Conservation (phyloP, 2,329 filamentous ascomycete species). For the Arthroderma uncinatum region DNA sequence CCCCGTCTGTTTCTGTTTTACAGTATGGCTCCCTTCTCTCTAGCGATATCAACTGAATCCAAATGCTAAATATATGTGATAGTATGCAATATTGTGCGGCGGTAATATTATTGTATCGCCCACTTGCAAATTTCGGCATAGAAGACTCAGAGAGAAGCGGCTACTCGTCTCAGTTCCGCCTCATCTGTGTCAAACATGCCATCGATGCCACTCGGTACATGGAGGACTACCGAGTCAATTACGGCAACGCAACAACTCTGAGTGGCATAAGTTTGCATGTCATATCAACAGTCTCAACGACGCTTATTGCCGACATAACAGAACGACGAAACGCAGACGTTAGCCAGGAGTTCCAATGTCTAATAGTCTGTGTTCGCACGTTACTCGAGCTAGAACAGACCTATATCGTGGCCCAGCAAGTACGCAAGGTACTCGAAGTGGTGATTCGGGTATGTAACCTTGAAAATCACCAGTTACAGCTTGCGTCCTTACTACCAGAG, state of each 20-base stretch:
- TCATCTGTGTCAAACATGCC: conserved; percentile 12
- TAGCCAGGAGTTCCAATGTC: conserved; percentile 9
- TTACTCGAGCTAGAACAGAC: conserved; percentile 15
- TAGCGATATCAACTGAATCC: not conserved
- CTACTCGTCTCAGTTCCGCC: conserved; percentile 7
- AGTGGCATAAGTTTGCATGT: conserved; percentile 13
- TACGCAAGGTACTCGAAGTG: conserved; percentile 9
- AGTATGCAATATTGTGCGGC: conserved; percentile 12
- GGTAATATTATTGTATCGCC: conserved; percentile 9
- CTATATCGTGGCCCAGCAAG: conserved; percentile 13
- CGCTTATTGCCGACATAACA: conserved; percentile 13
- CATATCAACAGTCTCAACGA: conserved; percentile 13
- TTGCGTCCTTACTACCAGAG: not conserved
- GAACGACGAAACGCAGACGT: conserved; percentile 10
- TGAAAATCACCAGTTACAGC: conserved; percentile 2
- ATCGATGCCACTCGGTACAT: conserved; percentile 10
- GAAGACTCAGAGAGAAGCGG: not conserved
- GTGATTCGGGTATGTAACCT: conserved; percentile 8
- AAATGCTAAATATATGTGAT: not conserved
- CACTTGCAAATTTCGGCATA: conserved; percentile 10
- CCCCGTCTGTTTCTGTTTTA: conserved; percentile 7
- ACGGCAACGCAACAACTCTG: conserved; percentile 12
- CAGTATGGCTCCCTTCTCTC: conserved; percentile 6
- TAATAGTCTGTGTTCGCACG: conserved; percentile 14
- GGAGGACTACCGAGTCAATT: conserved; percentile 10